phyloP scores from a whole-genome alignment of 2,329 filamentous ascomycete genomes.

The Mariannaea elegans region DNA sequence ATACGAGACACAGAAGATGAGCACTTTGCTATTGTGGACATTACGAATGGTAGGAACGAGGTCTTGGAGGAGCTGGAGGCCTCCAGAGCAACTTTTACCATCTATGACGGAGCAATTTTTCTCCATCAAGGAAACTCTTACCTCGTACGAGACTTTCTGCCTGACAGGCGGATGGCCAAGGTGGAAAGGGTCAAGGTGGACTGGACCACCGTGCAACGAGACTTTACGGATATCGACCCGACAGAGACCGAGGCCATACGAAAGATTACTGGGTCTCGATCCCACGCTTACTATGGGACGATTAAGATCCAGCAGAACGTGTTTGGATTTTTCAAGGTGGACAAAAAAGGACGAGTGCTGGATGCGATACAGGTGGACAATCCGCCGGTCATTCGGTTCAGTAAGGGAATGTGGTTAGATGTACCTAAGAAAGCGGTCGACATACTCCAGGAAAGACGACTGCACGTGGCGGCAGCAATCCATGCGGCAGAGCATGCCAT shows the following conservation, averaged over 20 bases:
- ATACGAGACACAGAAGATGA: conserved; percentile 89
- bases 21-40: conserved; percentile 94
- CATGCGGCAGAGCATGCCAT: conserved; percentile 95
- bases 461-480: conserved; percentile 89
- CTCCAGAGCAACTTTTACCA: conserved; percentile 91
- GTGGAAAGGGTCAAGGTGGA: conserved; percentile 91
- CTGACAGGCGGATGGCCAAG: conserved; percentile 82
- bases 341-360: conserved; percentile 82
- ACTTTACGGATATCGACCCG: conserved; percentile 94
- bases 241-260: conserved; percentile 90
- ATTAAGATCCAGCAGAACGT: conserved; percentile 90
- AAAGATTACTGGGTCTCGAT: conserved; percentile 68
- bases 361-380: conserved; percentile 95
- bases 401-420: conserved; percentile 96
- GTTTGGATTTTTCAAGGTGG: conserved; percentile 98
- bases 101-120: conserved; percentile 98
- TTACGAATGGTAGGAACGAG: conserved; percentile 80
- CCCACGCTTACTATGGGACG: conserved; percentile 82
- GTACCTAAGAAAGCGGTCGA: conserved; percentile 82
- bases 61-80: conserved; percentile 97
- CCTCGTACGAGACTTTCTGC: conserved; percentile 87
- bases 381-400: conserved; percentile 84
- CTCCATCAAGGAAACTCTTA: conserved; percentile 95
- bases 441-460: conserved; percentile 74
- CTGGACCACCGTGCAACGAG: conserved; percentile 92